Base-by-base conservation (phyloP, 2,329 filamentous ascomycete genomes). In the Fusarium pseudocircinatum region DNA sequence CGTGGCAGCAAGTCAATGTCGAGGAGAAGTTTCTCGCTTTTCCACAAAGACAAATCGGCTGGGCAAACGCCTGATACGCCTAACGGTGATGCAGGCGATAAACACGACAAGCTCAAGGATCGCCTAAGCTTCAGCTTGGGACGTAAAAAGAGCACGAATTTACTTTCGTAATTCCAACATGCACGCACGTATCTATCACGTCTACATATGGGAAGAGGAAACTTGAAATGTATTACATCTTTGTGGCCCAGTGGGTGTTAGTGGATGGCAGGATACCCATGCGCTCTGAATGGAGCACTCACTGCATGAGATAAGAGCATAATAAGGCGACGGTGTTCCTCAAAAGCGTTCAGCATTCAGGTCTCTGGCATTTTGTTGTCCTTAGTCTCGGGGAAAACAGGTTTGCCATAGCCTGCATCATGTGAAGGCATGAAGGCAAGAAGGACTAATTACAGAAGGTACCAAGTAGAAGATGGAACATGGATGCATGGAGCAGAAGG, bases 1-100 rank as follows among this genome's bases (percentile, higher is more conserved):
- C 87, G 91, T 61, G 90, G 90, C 15, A 94, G 92, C 81, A 96
- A 94, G 84, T 95, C 93, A 72, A 88, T 97, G 84, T 89, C 93
- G 54, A 90, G 92, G 71, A 94, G 92, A 81, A 93, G 93, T 74
- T 91, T 94, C 77, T 89, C 88, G 37, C 93, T 93, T 78, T 83
- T 92, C 46, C 77, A 87, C 75, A 90, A 89, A 69, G 87, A 89
- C 69, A 87, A 84, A 79, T 75, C 70, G 74, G 78, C 69, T 30
- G 75, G 75, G 30, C 78, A 75, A 26, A 75, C 78, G 39, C 42
- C 72, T n/a, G 62, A 67, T 30, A 60, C 69, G 49, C 49, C 72
- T 40, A 78, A 76, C 43, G 68, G 73, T 52, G 75, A 76, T 39
- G 18, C 67, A n/a, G 37, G 63, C 57, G 76, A 77, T 36, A 88